A percentile compares a stretch with the other conserved stretches of the same genome.
Evolutionary conservation across 768 basidiomycete genomes (phyloP).

Genomic region (Jaapia argillacea): DNA sequence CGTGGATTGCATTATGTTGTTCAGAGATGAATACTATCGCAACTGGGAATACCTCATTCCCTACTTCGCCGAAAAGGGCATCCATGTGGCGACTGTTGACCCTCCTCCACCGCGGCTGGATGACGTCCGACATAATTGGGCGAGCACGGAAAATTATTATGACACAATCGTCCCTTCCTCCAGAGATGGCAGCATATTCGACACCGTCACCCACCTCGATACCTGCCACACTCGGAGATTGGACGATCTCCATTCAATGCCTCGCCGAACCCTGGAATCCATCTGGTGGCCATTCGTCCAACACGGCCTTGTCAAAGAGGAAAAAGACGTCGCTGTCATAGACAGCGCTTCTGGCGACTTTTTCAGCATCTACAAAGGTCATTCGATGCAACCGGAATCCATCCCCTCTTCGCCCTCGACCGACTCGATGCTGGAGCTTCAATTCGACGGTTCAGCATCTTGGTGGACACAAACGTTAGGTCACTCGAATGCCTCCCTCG

Average conservation of each 20-base stretch:
- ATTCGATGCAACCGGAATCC: too few relatives aligned
- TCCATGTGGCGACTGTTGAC: constrained; percentile 42
- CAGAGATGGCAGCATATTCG: constrained; percentile 28
- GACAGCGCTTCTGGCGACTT: constrained; percentile 85
- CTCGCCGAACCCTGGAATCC: constrained; percentile 60
- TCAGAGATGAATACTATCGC: constrained; percentile 78
- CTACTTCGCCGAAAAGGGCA: constrained; percentile 70
- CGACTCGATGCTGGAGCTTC: constrained; percentile 40
- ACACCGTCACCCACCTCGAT: constrained; percentile 51
- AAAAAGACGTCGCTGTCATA: constrained; percentile 77
- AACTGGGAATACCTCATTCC: constrained; percentile 75
- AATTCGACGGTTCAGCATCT: constrained; percentile 88
- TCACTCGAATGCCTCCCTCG: constrained; percentile 66
- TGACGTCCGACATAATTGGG: constrained; percentile 34
- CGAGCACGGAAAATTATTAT: constrained; percentile 67
- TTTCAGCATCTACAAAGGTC: constrained; percentile 59
- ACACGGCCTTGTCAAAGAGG: constrained; percentile 59
- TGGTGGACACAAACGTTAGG: constrained; percentile 98
- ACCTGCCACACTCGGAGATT: constrained; percentile 53
- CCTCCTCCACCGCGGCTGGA: constrained; percentile 45
- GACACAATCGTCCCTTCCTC: constrained; percentile 28
- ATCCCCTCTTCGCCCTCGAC: constrained; percentile 3
- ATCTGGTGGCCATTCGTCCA: constrained; percentile 99
- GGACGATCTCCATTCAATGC: constrained; percentile 69
- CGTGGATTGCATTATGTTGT: constrained; percentile 75